Evolutionary conservation across 75 land plant genomes (phyloP).

Genomic region (Ceratopteris richardii): DNA sequence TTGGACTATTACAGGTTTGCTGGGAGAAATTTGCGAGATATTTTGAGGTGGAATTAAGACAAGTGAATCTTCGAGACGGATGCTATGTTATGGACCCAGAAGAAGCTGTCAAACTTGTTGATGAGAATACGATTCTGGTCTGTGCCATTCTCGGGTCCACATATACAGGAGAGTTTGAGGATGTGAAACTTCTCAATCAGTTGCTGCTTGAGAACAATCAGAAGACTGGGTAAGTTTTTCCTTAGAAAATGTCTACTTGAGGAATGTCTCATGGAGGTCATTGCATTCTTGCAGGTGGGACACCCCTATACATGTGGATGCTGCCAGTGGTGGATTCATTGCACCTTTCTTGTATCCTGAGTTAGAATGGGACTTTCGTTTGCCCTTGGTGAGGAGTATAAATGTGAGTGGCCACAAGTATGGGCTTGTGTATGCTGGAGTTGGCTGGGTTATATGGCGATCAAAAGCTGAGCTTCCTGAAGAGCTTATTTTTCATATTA

Average conservation of each 20-base stretch:
- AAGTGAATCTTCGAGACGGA: conserved; percentile 22
- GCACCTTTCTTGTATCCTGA: conserved; percentile 58
- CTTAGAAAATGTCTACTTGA: neutral
- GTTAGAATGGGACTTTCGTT: conserved; percentile 51
- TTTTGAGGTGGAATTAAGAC: conserved; percentile 36
- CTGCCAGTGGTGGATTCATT: conserved; percentile 60
- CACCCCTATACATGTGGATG: conserved; percentile 44
- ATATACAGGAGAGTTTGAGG: conserved; percentile 26
- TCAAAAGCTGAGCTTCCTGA: conserved; percentile 44
- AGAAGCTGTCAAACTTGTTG: conserved; percentile 33
- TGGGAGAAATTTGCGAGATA: conserved; percentile 45
- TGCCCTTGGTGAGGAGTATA: conserved; percentile 55
- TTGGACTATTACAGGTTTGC: conserved; percentile 33
- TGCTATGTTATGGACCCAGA: conserved; percentile 38
- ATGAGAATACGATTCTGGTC: conserved; percentile 28
- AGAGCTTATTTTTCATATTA: conserved; percentile 54
- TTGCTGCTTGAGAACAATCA: conserved; percentile 17
- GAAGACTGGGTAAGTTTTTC: conserved; percentile 14
- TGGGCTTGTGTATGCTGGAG: conserved; percentile 51
- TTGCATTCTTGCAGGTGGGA: conserved; percentile 15
- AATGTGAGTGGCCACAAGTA: conserved; percentile 62
- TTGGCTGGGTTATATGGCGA: conserved; percentile 54
- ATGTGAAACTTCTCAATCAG: conserved; percentile 21
- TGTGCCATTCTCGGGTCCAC: conserved; percentile 22
- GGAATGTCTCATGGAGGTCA: neutral